phyloP scores from a whole-genome alignment of 257 asterid genomes.

The Jaltomata sinuosa region DNA sequence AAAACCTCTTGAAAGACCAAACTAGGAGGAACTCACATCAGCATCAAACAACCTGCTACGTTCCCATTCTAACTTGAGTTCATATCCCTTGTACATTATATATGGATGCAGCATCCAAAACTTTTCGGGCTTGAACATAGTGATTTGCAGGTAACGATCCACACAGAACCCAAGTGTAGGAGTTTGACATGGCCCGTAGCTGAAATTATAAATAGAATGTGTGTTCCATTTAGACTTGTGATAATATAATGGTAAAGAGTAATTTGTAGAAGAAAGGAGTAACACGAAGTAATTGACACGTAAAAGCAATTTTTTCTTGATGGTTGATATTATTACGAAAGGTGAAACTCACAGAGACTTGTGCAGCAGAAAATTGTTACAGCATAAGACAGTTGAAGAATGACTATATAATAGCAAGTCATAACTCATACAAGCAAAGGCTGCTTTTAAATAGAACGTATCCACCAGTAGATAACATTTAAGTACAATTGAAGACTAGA shows the following conservation, averaged over 20 bases:
- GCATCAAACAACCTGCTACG: conserved; percentile 72
- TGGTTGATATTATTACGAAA: background rate
- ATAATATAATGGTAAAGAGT: background rate
- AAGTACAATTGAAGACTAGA: background rate
- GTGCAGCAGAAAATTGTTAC: background rate
- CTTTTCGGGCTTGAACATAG: conserved; percentile 72
- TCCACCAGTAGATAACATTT: background rate
- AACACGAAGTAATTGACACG: background rate
- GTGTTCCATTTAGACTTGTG: background rate
- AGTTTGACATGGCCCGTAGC: conserved; percentile 94
- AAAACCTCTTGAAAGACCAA: background rate
- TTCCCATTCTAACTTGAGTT: conserved; percentile 81
- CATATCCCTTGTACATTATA: conserved; percentile 62
- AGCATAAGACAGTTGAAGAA: background rate
- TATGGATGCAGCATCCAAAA: conserved; percentile 79
- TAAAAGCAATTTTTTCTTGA: background rate
- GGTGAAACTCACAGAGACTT: background rate
- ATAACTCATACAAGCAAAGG: background rate
- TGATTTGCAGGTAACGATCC: conserved; percentile 76
- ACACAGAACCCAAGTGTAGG: conserved; percentile 94
- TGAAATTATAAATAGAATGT: conserved; percentile 27
- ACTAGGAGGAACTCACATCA: conserved; percentile 40
- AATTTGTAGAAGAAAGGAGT: background rate
- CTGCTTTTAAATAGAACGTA: background rate
- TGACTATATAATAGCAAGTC: background rate